Base-by-base conservation (phyloP, 306 rosid species). In the Ochetophila trinervis region DNA sequence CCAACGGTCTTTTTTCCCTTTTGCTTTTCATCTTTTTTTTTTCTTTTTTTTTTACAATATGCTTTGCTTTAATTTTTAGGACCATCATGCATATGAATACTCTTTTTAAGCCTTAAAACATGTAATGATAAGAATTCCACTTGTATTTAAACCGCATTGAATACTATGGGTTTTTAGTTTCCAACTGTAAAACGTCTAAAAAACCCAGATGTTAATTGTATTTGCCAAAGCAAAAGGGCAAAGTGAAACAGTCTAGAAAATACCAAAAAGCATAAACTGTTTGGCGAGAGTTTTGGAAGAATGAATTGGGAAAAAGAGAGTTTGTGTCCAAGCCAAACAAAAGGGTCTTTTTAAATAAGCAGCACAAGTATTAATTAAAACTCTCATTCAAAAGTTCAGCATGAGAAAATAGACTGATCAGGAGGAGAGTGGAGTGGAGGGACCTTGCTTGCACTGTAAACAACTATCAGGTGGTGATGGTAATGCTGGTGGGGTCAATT, bases 1-100 rank as follows among this genome's bases (percentile, higher is more conserved):
- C 63, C 61, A 87, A 87, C 94, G 94, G 94, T 71, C 75, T 58
- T 42, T 80, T 72, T 68, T 70, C 74, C 81, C 73, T 69, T 76
- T 40, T 72, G 49, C 74, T 70, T 73, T 76, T 57, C 50, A 58
- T 53, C 3, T 19, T 30, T 62, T 55, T 20, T 1, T 57, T 52
- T 36, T 81, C 8, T 42, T n/a, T 5, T 53, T 12, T 55, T 2
- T 66, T 51, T 9, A 4, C 23, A 11, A 11, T 47, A 47, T 10
- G 51, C 50, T 42, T 32, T 30, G 17, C n/a, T 34, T 49, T 49
- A 16, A 4, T 50, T 50, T 4, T 50, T 50, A 16, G 23, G 54
- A 50, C 54, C 21, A 50, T 5, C 19, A 6, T 4, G 3, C 10
- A 16, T 4, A 16, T 50, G 19, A 19, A 16, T 16, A 50, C 19